Evolutionary conservation across 768 basidiomycete genomes (phyloP), one percentile per base, ranked within the genome.

Genomic region (Leccinum truebloodii): DNA sequence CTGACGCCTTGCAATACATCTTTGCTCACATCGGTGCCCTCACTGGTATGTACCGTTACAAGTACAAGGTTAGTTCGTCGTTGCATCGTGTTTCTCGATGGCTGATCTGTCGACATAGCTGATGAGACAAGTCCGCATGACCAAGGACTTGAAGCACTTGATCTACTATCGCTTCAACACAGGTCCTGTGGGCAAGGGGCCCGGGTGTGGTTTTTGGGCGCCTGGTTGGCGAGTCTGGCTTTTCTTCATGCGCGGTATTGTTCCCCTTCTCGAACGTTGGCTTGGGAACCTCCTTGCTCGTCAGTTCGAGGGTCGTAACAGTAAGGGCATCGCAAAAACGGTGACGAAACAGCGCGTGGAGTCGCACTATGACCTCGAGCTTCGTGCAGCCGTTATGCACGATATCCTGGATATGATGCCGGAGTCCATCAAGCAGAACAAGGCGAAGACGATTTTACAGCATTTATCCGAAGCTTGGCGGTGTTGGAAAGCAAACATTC

Each of bases 381-480:
- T 99, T 49, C 89, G 97, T 57, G 97, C 97, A 0, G 95, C 97
- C 52, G 96, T 99, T 68, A 98, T 99, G 97, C 96, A 98, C 78
- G 96, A 99, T 75, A 98, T 99, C 67, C 81, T 99, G 67, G 96
- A 98, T 79, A 98, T 98, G 96, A 98, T 98, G 96, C 97, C 97
- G 7, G 97, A 98, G 75, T 94, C 92, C 2, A 95, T 98, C 80
- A 95, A 95, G 77, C 94, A 95, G 77, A 99, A 98, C 79, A 98
- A 99, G 80, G 88, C 95, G n/a, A 99, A 99, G 81, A 98, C 97
- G 12, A 98, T 99, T 65, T 71, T 99, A 72, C 97, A 99, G 74
- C 97, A 98, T 73, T 78, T 98, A 66, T 97, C 95, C 3, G 97
- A 98, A 73, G 97, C 96, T 10, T 98, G 97, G 97, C 83, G 96